Percentiles rank a stretch among this genome's conserved stretches.
Conservation (phyloP, 139 green algal species). For the Ettlia oleoabundans region DNA sequence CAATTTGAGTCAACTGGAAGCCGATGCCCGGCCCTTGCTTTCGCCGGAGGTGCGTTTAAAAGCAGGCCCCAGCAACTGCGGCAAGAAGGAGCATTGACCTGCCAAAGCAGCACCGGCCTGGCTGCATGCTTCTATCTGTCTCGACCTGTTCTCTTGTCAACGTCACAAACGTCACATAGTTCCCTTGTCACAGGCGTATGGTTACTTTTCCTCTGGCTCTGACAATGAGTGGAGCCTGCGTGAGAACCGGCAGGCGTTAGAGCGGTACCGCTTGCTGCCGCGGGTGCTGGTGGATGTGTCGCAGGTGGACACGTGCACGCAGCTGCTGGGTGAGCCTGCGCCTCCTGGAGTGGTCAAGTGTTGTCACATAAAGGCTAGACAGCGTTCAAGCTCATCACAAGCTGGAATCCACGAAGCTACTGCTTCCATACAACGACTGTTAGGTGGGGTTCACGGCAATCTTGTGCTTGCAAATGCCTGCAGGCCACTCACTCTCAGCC, state of each 20-base stretch:
- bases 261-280: slow-evolving; percentile 55
- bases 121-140: too few relatives aligned
- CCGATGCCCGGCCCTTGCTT: slow-evolving; percentile 34
- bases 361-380: too few relatives aligned
- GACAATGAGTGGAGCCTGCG: slow-evolving; percentile 55
- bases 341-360: too few relatives aligned
- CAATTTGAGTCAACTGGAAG: slow-evolving; percentile 44
- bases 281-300: slow-evolving; percentile 71
- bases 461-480: neutral
- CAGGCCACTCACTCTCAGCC: slow-evolving; percentile 58
- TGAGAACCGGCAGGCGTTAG: slow-evolving; percentile 61
- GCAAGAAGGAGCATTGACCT: too few relatives aligned
- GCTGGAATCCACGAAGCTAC: too few relatives aligned
- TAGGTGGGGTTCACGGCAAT: too few relatives aligned
- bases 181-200: slow-evolving; percentile 42
- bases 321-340: slow-evolving; percentile 56
- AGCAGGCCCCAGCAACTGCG: neutral
- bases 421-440: too few relatives aligned
- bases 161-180: too few relatives aligned
- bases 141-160: too few relatives aligned
- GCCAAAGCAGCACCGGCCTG: neutral
- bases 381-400: too few relatives aligned
- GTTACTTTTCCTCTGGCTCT: slow-evolving; percentile 59
- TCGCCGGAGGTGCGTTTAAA: neutral
- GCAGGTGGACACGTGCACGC: slow-evolving; percentile 47